A percentile compares a stretch with the other conserved stretches of the same genome.
These are phyloP conservation scores for Schizophyllum commune DNA, from an alignment of 1,284 basidiomycete genomes.

Conservation along the genomic window DNA sequence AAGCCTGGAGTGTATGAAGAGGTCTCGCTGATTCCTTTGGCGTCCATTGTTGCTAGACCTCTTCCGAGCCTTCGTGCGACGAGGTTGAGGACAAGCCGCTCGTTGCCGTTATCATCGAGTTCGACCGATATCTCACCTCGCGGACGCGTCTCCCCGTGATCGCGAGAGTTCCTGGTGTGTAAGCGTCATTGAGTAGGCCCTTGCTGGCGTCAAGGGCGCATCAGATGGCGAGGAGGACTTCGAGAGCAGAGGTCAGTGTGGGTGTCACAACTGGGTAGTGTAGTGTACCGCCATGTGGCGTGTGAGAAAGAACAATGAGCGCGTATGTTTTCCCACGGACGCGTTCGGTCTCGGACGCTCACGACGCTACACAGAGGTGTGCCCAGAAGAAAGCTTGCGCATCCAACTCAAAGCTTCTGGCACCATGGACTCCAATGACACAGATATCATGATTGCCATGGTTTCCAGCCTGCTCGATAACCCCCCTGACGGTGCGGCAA, in stretches of 20 bases:
- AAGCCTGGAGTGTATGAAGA: too few relatives aligned
- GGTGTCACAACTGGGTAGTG: too few relatives aligned
- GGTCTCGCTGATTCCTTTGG: not conserved
- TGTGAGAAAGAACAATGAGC: not conserved
- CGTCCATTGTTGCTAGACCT: not conserved
- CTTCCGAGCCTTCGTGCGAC: not conserved
- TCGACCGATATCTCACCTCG: too few relatives aligned
- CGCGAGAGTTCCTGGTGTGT: too few relatives aligned
- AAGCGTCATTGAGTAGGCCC: too few relatives aligned
- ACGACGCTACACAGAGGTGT: conserved; percentile 17
- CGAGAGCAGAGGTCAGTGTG: too few relatives aligned
- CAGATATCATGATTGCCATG: conserved; percentile 60
- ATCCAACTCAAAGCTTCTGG: too few relatives aligned
- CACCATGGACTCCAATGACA: conserved; percentile 34
- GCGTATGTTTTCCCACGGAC: conserved; percentile 8
- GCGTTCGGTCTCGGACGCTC: not conserved
- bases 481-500: conserved; percentile 26
- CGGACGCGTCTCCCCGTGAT: too few relatives aligned
- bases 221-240: too few relatives aligned
- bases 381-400: too few relatives aligned
- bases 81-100: not conserved
- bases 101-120: not conserved
- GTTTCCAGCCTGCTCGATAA: conserved; percentile 49
- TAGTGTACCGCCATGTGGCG: too few relatives aligned
- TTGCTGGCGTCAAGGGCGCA: too few relatives aligned